Evolutionary conservation across 176 grass and related monocot species (phyloP).

Genomic region (Elymus sibiricus): DNA sequence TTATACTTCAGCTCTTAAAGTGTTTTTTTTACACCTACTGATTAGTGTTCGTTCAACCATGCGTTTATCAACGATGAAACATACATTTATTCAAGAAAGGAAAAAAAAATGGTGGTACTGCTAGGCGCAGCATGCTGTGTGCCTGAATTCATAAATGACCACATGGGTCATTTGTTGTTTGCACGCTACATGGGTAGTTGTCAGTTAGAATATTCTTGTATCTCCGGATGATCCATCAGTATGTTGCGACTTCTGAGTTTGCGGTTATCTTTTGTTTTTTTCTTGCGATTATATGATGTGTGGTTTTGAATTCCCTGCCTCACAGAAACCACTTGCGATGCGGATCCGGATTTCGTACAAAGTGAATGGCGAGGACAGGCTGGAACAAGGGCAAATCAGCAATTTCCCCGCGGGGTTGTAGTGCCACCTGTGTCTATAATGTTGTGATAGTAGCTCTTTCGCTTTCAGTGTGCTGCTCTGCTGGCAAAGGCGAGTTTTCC

Average conservation of each 20-base stretch:
- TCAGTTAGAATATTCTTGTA: not conserved
- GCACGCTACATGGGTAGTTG: not conserved
- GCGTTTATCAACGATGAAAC: not conserved
- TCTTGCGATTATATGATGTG: not conserved
- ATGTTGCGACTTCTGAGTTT: not conserved
- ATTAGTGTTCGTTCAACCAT: not conserved
- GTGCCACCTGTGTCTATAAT: constrained; percentile 30
- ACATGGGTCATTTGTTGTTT: not conserved
- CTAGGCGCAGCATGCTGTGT: not conserved
- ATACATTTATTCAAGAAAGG: not conserved
- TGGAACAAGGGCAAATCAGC: constrained; percentile 93
- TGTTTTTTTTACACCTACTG: not conserved
- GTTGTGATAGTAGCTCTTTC: constrained; percentile 34
- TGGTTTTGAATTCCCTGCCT: constrained; percentile 17
- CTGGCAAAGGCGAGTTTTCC: constrained; percentile 27
- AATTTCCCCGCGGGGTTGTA: constrained; percentile 89
- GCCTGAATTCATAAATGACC: not conserved
- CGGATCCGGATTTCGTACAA: constrained; percentile 90
- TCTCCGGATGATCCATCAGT: not conserved
- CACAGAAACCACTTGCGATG: constrained; percentile 86
- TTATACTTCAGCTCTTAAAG: not conserved
- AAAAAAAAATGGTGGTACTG: not conserved
- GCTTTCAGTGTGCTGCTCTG: not conserved
- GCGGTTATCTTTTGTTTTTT: not conserved
- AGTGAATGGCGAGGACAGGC: constrained; percentile 75